Percentiles rank a stretch among this genome's conserved stretches.
Conservation (phyloP, 371 early-diverging fungal genomes). For the Paraphysoderma sedebokerense region DNA sequence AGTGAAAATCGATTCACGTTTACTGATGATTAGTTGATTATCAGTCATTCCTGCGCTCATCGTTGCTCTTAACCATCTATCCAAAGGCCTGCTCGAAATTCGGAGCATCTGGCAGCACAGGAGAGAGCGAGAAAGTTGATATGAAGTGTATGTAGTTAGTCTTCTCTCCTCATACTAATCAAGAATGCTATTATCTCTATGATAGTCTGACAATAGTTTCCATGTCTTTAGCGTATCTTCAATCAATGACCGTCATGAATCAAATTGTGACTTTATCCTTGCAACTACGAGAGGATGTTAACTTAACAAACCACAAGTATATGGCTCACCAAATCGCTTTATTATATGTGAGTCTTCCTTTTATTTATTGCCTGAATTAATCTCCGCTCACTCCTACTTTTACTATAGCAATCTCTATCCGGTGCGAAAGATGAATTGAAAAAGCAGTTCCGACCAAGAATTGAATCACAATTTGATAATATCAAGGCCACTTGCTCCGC, state of each 20-base stretch:
- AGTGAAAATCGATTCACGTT: no score
- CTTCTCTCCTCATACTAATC: no score
- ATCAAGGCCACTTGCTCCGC: slow-evolving; percentile 12
- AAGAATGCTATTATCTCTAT: no score
- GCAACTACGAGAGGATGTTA: slow-evolving; percentile 24
- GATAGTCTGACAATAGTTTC: no score
- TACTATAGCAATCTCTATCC: slow-evolving; percentile 25
- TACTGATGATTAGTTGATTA: no score
- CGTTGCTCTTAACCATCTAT: no score
- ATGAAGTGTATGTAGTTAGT: no score
- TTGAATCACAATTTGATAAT: slow-evolving; percentile 25
- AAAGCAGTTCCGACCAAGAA: slow-evolving; percentile 16
- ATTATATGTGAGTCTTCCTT: slow-evolving; percentile 19
- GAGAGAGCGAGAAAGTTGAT: no score
- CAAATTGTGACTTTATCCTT: slow-evolving; percentile 26
- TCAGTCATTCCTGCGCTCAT: no score
- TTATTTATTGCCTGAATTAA: not conserved
- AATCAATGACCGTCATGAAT: slow-evolving; percentile 18
- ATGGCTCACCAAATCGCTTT: slow-evolving; percentile 36
- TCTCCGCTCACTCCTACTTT: not conserved
- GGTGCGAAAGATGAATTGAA: slow-evolving; percentile 19
- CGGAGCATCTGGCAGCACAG: no score
- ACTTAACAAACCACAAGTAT: slow-evolving; percentile 26
- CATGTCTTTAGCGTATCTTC: no score
- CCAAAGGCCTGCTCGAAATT: no score